Base-by-base conservation (phyloP, 805 yeast genomes). In the Zygosaccharomyces pseudorouxii region DNA sequence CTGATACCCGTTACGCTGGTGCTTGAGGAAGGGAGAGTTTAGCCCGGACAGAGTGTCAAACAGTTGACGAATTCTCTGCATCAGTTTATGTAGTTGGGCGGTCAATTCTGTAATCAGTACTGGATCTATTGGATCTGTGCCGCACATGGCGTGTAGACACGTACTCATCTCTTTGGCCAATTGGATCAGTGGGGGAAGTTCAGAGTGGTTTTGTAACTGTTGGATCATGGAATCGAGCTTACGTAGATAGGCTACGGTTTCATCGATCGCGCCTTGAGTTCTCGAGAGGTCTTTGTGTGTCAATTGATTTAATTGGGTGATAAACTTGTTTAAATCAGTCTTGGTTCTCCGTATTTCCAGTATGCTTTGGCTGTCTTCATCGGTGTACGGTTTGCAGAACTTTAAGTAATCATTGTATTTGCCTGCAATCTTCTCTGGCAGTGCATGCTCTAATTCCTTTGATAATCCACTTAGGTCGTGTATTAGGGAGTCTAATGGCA, bases 1-100 rank as follows among this genome's bases (percentile, higher is more conserved):
- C 29, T 62, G 66, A 45, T 59, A 61, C 39, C 62, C 68, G 38
- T 63, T 62, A 28, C 62, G 56, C 25, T 62, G 31, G 38, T 62
- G 62, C 37, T 54, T 58, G 16, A 63, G 48, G 36, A 57, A 54
- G 12, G 68, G 64, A 2, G 69, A 64, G 12, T 56, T 55, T 19
- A 58, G 35, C 1, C 51, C 44, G 11, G 52, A 51, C 9, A 60
- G 36, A 3, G 53, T 42, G 3, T 39, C 40, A 11, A 62, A 42
- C 12, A 54, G 36, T 12, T 35, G 28, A 28, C 52, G 50, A 31
- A 56, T 55, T 12, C 36, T 42, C 0, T 20, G 36, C 6, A 59
- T 48, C 8, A 52, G 39, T 4, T 33, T 10, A 37, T 49, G 45
- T 30, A 60, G 45, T 23, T 55, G 57, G 12, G 42, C 27, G 5